These are phyloP conservation scores for Cenchrus purpureus DNA, from an alignment of 176 grass and related monocot genomes.

Conservation along the genomic window DNA sequence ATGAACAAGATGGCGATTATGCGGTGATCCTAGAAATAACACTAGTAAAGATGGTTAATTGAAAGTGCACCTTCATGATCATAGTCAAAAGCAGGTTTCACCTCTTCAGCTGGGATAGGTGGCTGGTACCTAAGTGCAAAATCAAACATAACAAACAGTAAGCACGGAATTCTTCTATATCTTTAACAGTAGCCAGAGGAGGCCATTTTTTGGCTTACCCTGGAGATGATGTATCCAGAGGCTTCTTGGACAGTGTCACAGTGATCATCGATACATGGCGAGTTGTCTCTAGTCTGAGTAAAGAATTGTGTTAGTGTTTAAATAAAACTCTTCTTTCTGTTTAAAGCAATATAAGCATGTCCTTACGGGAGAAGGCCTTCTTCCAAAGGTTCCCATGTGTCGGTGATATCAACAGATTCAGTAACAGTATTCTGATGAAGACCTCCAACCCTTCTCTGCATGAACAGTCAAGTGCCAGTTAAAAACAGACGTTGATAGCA, in stretches of 20 bases:
- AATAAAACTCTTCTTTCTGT: slow-evolving; percentile 27
- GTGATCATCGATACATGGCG: slow-evolving; percentile 86
- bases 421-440: slow-evolving; percentile 76
- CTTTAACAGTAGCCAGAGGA: neutral
- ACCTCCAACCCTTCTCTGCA: slow-evolving; percentile 79
- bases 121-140: slow-evolving; percentile 67
- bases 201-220: slow-evolving; percentile 55
- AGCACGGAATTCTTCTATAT: slow-evolving; percentile 1
- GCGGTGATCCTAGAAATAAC: neutral
- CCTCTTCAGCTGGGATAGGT: slow-evolving; percentile 78
- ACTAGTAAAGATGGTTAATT: neutral
- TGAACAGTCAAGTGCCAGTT: slow-evolving; percentile 22
- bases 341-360: slow-evolving; percentile 21
- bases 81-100: slow-evolving; percentile 69
- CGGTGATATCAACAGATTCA: slow-evolving; percentile 82
- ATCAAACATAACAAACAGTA: slow-evolving; percentile 25
- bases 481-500: slow-evolving; percentile 1
- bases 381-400: slow-evolving; percentile 94
- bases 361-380: slow-evolving; percentile 92
- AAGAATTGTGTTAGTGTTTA: slow-evolving; percentile 19
- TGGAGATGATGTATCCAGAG: slow-evolving; percentile 69
- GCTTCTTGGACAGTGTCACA: slow-evolving; percentile 84
- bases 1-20: neutral
- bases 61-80: slow-evolving; percentile 64
- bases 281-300: slow-evolving; percentile 80